Conservation (phyloP, 345 rosid species). For the Syzygium aromaticum region DNA sequence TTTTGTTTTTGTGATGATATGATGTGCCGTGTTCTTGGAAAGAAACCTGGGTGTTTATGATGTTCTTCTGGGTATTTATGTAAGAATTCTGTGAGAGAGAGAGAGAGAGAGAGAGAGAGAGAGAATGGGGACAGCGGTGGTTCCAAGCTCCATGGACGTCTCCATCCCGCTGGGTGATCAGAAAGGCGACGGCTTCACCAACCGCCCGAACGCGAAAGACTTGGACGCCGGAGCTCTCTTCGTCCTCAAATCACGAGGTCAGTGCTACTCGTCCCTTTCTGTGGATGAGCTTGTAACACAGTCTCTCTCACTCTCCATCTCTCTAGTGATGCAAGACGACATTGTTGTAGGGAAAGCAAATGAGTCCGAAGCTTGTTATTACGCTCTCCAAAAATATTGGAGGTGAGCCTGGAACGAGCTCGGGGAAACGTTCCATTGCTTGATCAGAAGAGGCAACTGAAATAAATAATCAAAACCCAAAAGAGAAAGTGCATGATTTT, state of each 20-base stretch:
- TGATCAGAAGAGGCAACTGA: not conserved
- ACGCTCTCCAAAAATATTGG: not conserved
- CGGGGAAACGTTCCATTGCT: not conserved
- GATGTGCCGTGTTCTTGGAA: not conserved
- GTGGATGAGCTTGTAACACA: not conserved
- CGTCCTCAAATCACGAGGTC: slow-evolving; percentile 24
- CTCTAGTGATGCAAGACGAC: not conserved
- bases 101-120: not conserved
- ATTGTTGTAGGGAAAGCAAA: not conserved
- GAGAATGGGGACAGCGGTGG: not conserved
- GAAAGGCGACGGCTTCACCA: not conserved
- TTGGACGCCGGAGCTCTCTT: slow-evolving; percentile 27
- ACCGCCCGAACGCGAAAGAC: not conserved
- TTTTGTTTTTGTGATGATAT: not conserved
- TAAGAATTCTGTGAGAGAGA: not conserved
- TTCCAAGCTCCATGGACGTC: slow-evolving; percentile 2
- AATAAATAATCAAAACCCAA: too few relatives aligned
- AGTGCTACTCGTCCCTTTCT: not conserved
- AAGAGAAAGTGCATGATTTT: not conserved
- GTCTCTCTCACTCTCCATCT: not conserved
- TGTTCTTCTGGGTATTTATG: not conserved
- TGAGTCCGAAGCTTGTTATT: not conserved
- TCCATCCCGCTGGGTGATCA: not conserved
- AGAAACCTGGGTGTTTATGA: not conserved
- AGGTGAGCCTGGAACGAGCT: not conserved